Evolutionary conservation across 2,329 filamentous ascomycete species (phyloP), one percentile per base, ranked within the genome.

Genomic region (Fusarium subtropicale): DNA sequence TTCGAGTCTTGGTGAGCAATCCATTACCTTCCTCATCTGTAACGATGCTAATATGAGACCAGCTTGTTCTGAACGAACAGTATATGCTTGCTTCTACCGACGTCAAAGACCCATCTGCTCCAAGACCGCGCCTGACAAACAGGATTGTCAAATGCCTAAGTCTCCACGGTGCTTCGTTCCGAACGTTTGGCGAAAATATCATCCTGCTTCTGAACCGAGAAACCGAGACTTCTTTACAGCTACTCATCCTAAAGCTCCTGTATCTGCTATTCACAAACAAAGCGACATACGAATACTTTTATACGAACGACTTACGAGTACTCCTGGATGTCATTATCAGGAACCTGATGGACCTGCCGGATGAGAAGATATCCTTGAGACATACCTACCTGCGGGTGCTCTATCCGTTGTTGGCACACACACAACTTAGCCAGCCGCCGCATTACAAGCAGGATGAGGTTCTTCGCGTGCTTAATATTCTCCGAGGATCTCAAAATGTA

Each of bases 31-130:
- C 39, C 16, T 22, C 31, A 31, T 28, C 10, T 31, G 22, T 9
- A 24, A 12, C 12, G 12, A 24, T 50, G 59, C 73, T 76, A 52
- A 77, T 71, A 31, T 34, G 18, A 36, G 46, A 12, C 26, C 70
- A 97, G 93, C 87, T 99, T 73, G 94, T 98, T 30, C 82, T 99
- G 69, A 99, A 99, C 80, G 96, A 99, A 79, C 96, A 99, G 80
- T 99, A 97, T 80, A 97, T 99, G 92, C 90, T 98, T 57, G 85
- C 88, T 22, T 88, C 84, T 72, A 92, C 86, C 63, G 87, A 84
- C 31, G 80, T 80, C 22, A 76, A 77, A 34, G 80, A 83, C 38
- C 53, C 71, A 18, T 58, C 64, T 12, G 76, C 82, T n/a, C 76
- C 75, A 15, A 68, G 82, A 12, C 80, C 83, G 26, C 86, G 88